These are phyloP conservation scores for Sphaceloma murrayae DNA, from an alignment of 2,329 filamentous ascomycete species.

Conservation along the genomic window DNA sequence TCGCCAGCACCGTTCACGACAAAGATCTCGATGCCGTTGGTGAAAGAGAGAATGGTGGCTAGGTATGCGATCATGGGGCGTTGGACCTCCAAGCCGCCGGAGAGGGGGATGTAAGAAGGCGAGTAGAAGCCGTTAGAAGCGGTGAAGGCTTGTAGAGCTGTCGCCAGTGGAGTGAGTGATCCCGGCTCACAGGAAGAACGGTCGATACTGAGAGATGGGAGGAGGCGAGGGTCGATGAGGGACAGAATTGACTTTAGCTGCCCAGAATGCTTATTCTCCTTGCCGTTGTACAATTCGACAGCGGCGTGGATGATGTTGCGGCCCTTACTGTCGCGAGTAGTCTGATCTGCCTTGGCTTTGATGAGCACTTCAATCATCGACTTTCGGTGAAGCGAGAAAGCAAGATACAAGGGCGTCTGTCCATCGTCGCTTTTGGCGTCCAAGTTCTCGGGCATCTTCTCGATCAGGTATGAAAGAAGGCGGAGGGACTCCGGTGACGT, in stretches of 20 bases:
- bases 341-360: slow-evolving; percentile 59
- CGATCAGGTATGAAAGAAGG: slow-evolving; percentile 57
- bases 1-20: slow-evolving; percentile 57
- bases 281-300: slow-evolving; percentile 20
- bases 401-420: slow-evolving; percentile 59
- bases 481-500: slow-evolving; percentile 37
- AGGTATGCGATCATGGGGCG: neutral
- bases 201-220: slow-evolving; percentile 50
- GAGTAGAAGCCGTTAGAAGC: slow-evolving; percentile 16
- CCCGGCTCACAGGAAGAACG: slow-evolving; percentile 44
- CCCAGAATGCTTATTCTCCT: neutral
- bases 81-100: too few relatives aligned
- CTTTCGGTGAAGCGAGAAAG: slow-evolving; percentile 48
- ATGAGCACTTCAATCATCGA: slow-evolving; percentile 54
- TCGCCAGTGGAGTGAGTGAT: slow-evolving; percentile 55
- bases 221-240: slow-evolving; percentile 49
- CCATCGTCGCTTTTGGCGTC: slow-evolving; percentile 50
- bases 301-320: slow-evolving; percentile 62
- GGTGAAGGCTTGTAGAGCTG: neutral
- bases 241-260: slow-evolving; percentile 39
- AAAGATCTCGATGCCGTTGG: slow-evolving; percentile 43
- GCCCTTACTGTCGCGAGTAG: slow-evolving; percentile 43
- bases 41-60: slow-evolving; percentile 3
- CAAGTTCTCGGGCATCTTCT: slow-evolving; percentile 51
- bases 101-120: too few relatives aligned